A percentile compares a stretch with the other conserved stretches of the same genome.
Conservation (phyloP, 2,329 filamentous ascomycete genomes). For the Fusarium sp. region DNA sequence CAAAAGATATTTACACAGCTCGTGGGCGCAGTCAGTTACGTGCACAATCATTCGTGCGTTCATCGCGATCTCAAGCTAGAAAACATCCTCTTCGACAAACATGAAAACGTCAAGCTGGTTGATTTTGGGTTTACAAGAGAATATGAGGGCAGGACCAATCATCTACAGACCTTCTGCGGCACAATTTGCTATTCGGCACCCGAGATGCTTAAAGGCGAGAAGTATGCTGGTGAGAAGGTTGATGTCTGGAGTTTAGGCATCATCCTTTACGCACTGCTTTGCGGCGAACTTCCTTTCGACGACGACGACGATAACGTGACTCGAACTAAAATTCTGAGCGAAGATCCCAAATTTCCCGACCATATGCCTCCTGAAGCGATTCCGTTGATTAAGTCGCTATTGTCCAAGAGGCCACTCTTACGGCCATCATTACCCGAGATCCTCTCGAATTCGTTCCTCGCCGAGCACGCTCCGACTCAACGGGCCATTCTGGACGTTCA, state of each 20-base stretch:
- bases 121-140: constrained; percentile 99
- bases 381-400: constrained; percentile 81
- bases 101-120: constrained; percentile 97
- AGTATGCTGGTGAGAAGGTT: constrained; percentile 97
- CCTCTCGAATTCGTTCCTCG: constrained; percentile 87
- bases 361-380: constrained; percentile 84
- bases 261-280: constrained; percentile 86
- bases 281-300: constrained; percentile 92
- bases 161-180: constrained; percentile 97
- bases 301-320: constrained; percentile 94
- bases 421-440: constrained; percentile 89
- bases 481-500: constrained; percentile 89
- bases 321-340: constrained; percentile 85
- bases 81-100: constrained; percentile 90
- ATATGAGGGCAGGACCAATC: constrained; percentile 94
- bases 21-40: constrained; percentile 94
- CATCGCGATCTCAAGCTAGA: constrained; percentile 97
- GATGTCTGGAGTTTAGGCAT: constrained; percentile 95
- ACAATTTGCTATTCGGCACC: constrained; percentile 98
- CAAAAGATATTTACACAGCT: constrained; percentile 97
- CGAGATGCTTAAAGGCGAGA: constrained; percentile 98
- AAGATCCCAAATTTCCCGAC: constrained; percentile 89
- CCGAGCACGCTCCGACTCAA: constrained; percentile 89
- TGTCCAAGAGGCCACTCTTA: constrained; percentile 91
- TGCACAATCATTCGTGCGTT: constrained; percentile 95